A percentile compares a stretch with the other conserved stretches of the same genome.
These are phyloP conservation scores for Excoecaria agallocha DNA, from an alignment of 345 rosid species.

Conservation along the genomic window DNA sequence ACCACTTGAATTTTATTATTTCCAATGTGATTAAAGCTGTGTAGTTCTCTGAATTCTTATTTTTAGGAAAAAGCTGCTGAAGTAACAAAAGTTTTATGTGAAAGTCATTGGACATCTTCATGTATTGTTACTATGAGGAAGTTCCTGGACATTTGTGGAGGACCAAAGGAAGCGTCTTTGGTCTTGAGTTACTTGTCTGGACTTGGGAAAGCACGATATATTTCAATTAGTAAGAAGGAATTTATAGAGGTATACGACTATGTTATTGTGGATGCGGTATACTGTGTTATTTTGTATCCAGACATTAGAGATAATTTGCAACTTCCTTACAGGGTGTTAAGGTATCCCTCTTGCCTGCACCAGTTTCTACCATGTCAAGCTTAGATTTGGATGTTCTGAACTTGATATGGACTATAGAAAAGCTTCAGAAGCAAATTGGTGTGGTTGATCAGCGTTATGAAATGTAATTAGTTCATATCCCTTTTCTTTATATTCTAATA, in stretches of 20 bases:
- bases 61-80: conserved; percentile 53
- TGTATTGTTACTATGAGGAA: conserved; percentile 64
- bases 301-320: not conserved
- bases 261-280: conserved; percentile 29
- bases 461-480: conserved; percentile 39
- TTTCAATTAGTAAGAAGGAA: conserved; percentile 53
- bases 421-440: conserved; percentile 75
- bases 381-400: conserved; percentile 73
- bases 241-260: conserved; percentile 56
- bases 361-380: conserved; percentile 49
- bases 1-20: not conserved
- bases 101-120: conserved; percentile 58
- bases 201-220: conserved; percentile 56
- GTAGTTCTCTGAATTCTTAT: not conserved
- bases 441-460: conserved; percentile 64
- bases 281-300: not conserved
- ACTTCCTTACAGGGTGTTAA: conserved; percentile 64
- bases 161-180: conserved; percentile 55
- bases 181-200: conserved; percentile 65
- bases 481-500: not conserved
- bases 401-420: conserved; percentile 73
- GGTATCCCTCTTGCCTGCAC: conserved; percentile 57
- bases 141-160: conserved; percentile 61
- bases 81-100: conserved; percentile 41
- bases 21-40: not conserved